Conservation (phyloP, 495 filamentous ascomycete genomes). For the Thermochaetoides thermophila region DNA sequence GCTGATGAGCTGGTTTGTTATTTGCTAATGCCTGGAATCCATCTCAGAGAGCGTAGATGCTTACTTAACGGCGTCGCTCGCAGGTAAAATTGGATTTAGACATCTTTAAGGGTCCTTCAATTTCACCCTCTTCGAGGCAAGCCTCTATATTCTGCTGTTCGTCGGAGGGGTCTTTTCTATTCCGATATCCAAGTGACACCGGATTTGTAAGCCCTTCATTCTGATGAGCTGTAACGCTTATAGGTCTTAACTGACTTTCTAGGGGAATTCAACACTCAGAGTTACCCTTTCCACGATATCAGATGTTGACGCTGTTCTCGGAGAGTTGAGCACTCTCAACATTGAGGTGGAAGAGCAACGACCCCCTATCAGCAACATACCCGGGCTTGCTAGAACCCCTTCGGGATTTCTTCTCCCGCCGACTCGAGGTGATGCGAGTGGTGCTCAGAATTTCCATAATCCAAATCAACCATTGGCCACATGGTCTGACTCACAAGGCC, state of each 20-base stretch:
- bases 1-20: slow-evolving; percentile 18
- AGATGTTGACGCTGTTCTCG: slow-evolving; percentile 7
- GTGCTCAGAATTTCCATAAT: neutral
- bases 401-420: neutral
- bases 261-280: slow-evolving; percentile 5
- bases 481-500: slow-evolving; percentile 1
- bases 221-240: neutral
- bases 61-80: neutral
- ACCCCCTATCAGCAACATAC: neutral
- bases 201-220: slow-evolving; percentile 1
- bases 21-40: too few species aligned
- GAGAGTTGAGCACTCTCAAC: slow-evolving; percentile 5
- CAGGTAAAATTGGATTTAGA: slow-evolving; percentile 13
- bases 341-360: slow-evolving; percentile 3
- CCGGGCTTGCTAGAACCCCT: neutral
- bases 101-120: slow-evolving; percentile 3
- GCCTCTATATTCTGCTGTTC: slow-evolving; percentile 4
- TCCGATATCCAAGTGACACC: slow-evolving; percentile 6
- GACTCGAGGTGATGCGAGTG: too few species aligned
- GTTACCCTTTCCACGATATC: slow-evolving; percentile 7
- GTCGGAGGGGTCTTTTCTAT: slow-evolving; percentile 6
- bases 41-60: too few species aligned
- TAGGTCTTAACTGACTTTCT: neutral
- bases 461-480: neutral
- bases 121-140: neutral